Conservation (phyloP, 176 grass and related monocot species). For the Olyra latifolia region DNA sequence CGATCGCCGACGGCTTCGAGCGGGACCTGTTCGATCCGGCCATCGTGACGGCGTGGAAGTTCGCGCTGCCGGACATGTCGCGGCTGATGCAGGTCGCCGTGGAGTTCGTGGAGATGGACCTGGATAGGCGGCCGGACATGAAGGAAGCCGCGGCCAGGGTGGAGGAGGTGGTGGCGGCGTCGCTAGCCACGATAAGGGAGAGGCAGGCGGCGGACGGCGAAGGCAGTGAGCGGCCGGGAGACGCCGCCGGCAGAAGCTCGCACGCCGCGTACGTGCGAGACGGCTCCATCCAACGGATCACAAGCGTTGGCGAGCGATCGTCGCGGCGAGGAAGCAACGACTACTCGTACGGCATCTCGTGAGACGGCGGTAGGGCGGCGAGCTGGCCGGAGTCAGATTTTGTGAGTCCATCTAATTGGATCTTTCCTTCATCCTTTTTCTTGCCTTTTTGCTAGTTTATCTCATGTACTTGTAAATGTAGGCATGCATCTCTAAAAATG, state of each 20-base stretch:
- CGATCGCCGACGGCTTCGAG: slow-evolving; percentile 56
- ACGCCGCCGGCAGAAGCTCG: slow-evolving; percentile 16
- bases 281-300: slow-evolving; percentile 42
- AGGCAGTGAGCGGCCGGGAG: neutral
- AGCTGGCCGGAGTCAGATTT: slow-evolving; percentile 28
- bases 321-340: slow-evolving; percentile 33
- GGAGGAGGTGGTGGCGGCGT: slow-evolving; percentile 43
- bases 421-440: neutral
- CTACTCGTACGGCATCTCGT: slow-evolving; percentile 56
- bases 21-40: slow-evolving; percentile 71
- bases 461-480: slow-evolving; percentile 11
- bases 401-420: neutral
- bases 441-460: neutral
- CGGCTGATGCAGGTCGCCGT: slow-evolving; percentile 58
- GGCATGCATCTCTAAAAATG: slow-evolving; percentile 4
- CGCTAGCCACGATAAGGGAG: slow-evolving; percentile 29
- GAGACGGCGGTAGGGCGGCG: slow-evolving; percentile 10
- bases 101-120: slow-evolving; percentile 52
- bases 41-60: slow-evolving; percentile 47
- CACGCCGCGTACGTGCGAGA: slow-evolving; percentile 44
- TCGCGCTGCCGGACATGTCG: slow-evolving; percentile 72
- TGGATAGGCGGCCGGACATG: slow-evolving; percentile 54
- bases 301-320: slow-evolving; percentile 39
- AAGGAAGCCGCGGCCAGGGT: slow-evolving; percentile 51
- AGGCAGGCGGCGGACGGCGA: neutral